Conservation (phyloP, 345 rosid genomes). For the Physaria fendleri region DNA sequence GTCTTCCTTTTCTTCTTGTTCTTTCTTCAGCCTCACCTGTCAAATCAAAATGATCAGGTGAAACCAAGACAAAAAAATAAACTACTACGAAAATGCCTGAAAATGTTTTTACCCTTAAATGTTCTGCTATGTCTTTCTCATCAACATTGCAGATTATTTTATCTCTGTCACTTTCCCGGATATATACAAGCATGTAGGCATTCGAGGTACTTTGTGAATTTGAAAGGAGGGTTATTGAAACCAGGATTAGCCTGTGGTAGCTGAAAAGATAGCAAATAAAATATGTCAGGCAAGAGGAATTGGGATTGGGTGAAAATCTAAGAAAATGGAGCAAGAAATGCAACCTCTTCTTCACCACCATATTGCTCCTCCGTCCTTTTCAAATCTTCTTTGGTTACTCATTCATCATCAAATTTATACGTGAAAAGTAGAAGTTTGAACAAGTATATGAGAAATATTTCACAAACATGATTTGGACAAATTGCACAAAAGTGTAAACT, state of each 20-base stretch:
- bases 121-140: constrained; percentile 95
- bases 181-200: constrained; percentile 98
- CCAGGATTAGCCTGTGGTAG: constrained; percentile 90
- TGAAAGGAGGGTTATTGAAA: constrained; percentile 83
- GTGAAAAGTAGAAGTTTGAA: constrained; percentile 29
- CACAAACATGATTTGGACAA: constrained; percentile 3
- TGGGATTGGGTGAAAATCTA: neutral
- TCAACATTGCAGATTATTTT: constrained; percentile 95
- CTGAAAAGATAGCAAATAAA: constrained; percentile 39
- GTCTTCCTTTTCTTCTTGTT: constrained; percentile 92
- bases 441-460: neutral
- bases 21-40: constrained; percentile 87
- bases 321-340: neutral
- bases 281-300: constrained; percentile 19
- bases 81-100: neutral
- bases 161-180: constrained; percentile 94
- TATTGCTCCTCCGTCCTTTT: constrained; percentile 98
- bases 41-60: constrained; percentile 13
- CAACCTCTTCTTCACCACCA: constrained; percentile 98
- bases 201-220: constrained; percentile 90
- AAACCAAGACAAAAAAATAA: constrained; percentile 5
- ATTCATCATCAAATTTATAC: constrained; percentile 97
- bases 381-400: constrained; percentile 90
- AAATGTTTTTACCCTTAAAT: constrained; percentile 65
- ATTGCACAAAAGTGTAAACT: neutral